A percentile compares a stretch with the other conserved stretches of the same genome.
Conservation (phyloP, 352 stramenopile species). For the Globisporangium splendens region DNA sequence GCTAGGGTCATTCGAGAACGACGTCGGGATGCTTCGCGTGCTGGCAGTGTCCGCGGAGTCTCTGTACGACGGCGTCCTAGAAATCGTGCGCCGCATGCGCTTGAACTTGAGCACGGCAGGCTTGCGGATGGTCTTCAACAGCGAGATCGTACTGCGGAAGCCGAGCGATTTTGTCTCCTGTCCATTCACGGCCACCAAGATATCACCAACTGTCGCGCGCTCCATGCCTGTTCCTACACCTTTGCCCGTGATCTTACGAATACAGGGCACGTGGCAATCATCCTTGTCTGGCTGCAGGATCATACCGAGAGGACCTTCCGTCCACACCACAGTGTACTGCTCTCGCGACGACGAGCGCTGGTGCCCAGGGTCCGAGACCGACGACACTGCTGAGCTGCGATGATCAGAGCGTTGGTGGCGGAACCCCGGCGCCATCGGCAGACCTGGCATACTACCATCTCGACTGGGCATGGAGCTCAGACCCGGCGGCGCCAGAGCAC, state of each 20-base stretch:
- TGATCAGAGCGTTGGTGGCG: conserved; percentile 16
- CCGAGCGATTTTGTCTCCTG: conserved; percentile 82
- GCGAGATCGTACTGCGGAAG: conserved; percentile 81
- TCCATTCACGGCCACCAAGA: conserved; percentile 81
- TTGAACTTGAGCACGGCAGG: conserved; percentile 88
- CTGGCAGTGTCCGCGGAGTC: conserved; percentile 22
- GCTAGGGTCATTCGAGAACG: conserved; percentile 37
- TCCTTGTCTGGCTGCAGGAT: conserved; percentile 84
- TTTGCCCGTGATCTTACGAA: conserved; percentile 87
- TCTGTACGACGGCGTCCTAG: conserved; percentile 45
- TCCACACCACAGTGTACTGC: conserved; percentile 87
- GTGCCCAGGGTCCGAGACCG: conserved; percentile 35
- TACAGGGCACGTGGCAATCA: conserved; percentile 84
- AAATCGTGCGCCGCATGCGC: conserved; percentile 73
- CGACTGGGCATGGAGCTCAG: conserved; percentile 6
- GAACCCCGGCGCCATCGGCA: conserved; percentile 30
- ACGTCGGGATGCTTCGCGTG: conserved; percentile 7
- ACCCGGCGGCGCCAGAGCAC: conserved; percentile 25
- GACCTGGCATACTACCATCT: conserved; percentile 3
- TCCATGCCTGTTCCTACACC: conserved; percentile 83
- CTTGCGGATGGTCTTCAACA: conserved; percentile 85
- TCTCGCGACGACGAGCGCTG: conserved; percentile 48
- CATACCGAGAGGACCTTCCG: conserved; percentile 79
- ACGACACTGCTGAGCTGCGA: conserved; percentile 27
- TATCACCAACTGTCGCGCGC: conserved; percentile 67